These are phyloP conservation scores for Chondrostereum purpureum DNA, from an alignment of 1,284 basidiomycete genomes.

Conservation along the genomic window DNA sequence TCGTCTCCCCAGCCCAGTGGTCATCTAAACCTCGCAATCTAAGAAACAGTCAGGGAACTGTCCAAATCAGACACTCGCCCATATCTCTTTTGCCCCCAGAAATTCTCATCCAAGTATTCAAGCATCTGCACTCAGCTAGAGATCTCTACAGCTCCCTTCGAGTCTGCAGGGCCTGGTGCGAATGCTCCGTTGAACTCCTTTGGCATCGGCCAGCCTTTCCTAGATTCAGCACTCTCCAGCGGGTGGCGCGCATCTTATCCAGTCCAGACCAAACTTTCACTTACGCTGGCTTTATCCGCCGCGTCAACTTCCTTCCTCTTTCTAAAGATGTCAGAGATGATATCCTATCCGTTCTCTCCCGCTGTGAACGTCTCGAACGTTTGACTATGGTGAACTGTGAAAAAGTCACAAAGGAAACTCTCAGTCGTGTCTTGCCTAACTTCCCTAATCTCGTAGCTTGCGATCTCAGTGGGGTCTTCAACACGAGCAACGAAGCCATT, in stretches of 20 bases:
- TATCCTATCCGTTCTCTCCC: constrained; percentile 67
- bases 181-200: constrained; percentile 90
- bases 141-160: constrained; percentile 76
- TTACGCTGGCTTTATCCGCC: constrained; percentile 83
- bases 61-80: constrained; percentile 31
- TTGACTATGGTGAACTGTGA: constrained; percentile 87
- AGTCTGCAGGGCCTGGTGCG: constrained; percentile 91
- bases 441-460: constrained; percentile 82
- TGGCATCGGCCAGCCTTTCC: constrained; percentile 90
- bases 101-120: constrained; percentile 90
- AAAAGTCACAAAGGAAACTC: constrained; percentile 61
- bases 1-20: constrained; percentile 61
- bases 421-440: constrained; percentile 62
- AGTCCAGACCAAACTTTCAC: constrained; percentile 71
- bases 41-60: constrained; percentile 9
- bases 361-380: constrained; percentile 84
- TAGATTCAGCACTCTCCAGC: constrained; percentile 65
- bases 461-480: constrained; percentile 75
- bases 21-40: constrained; percentile 27
- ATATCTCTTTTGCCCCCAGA: constrained; percentile 76
- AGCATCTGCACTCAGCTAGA: constrained; percentile 67
- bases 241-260: constrained; percentile 67
- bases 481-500: constrained; percentile 69
- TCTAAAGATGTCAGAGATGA: constrained; percentile 73
- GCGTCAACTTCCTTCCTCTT: constrained; percentile 84